A percentile compares a stretch with the other conserved stretches of the same genome.
These are phyloP conservation scores for Teunomyces atbi DNA, from an alignment of 805 yeast genomes.

Conservation along the genomic window DNA sequence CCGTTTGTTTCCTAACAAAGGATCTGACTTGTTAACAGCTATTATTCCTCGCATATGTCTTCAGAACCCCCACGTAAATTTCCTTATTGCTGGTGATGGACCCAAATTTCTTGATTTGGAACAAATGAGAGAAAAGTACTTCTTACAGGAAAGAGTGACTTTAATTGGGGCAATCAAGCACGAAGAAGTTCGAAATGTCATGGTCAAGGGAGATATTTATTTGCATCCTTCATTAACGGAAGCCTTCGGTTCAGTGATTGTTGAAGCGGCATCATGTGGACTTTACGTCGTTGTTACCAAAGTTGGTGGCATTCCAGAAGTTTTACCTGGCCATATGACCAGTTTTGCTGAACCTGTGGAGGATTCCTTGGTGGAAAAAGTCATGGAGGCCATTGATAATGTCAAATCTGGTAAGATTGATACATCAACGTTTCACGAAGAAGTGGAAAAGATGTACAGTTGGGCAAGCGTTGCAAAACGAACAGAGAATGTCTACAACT, in stretches of 20 bases:
- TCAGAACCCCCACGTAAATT: slow-evolving; percentile 60
- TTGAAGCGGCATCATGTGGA: slow-evolving; percentile 98
- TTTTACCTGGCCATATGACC: slow-evolving; percentile 89
- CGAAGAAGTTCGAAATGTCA: slow-evolving; percentile 88
- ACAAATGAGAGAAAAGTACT: slow-evolving; percentile 87
- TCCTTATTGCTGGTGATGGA: slow-evolving; percentile 94
- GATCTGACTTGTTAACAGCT: slow-evolving; percentile 84
- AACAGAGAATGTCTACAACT: slow-evolving; percentile 77
- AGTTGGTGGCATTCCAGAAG: slow-evolving; percentile 98
- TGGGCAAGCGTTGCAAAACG: slow-evolving; percentile 88
- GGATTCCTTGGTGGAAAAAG: slow-evolving; percentile 70
- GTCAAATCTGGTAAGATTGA: slow-evolving; percentile 60
- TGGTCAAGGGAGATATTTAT: slow-evolving; percentile 92
- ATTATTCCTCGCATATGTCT: slow-evolving; percentile 81
- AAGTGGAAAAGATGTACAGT: slow-evolving; percentile 78
- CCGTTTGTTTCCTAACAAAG: slow-evolving; percentile 91
- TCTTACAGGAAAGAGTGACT: slow-evolving; percentile 83
- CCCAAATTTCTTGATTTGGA: slow-evolving; percentile 92
- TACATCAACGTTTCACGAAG: slow-evolving; percentile 73
- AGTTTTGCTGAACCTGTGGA: slow-evolving; percentile 88
- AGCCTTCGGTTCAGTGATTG: slow-evolving; percentile 95
- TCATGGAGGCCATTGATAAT: slow-evolving; percentile 64
- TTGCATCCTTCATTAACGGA: slow-evolving; percentile 93
- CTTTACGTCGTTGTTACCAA: slow-evolving; percentile 88
- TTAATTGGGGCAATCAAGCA: slow-evolving; percentile 86